A percentile compares a stretch with the other conserved stretches of the same genome.
Conservation (phyloP, 176 grass and related monocot genomes). For the Cenchrus americanus region DNA sequence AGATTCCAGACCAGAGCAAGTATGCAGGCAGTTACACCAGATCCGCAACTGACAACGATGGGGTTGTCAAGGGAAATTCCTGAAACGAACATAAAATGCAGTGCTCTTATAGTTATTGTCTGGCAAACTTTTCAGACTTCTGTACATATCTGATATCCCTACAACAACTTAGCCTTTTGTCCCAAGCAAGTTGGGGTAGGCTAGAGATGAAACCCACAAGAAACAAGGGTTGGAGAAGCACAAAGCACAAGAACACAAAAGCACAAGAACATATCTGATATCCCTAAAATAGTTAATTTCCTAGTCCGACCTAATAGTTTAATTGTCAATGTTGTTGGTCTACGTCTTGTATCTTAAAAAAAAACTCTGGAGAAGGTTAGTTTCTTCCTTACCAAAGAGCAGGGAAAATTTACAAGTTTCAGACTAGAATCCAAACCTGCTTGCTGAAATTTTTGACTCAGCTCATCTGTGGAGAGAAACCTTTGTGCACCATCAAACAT, state of each 20-base stretch:
- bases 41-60: constrained; percentile 63
- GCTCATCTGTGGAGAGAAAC: constrained; percentile 66
- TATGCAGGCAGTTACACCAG: constrained; percentile 79
- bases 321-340: constrained; percentile 1
- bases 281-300: neutral
- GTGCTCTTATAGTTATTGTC: neutral
- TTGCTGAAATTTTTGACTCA: constrained; percentile 68
- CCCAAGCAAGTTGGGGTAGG: too few species aligned
- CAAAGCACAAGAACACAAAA: too few species aligned
- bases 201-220: too few species aligned
- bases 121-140: neutral
- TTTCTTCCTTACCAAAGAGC: constrained; percentile 23
- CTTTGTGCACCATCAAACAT: constrained; percentile 71
- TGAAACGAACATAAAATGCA: constrained; percentile 39
- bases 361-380: neutral
- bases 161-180: too few species aligned
- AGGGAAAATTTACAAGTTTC: neutral
- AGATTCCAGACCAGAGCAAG: constrained; percentile 62
- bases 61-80: constrained; percentile 69
- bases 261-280: neutral
- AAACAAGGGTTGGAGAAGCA: too few species aligned
- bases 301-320: neutral
- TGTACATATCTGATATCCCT: neutral
- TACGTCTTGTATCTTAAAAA: neutral
- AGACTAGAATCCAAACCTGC: constrained; percentile 55